Percentiles rank a stretch among this genome's conserved stretches.
phyloP scores from a whole-genome alignment of 1,284 basidiomycete species.

The Cystobasidium slooffiae region DNA sequence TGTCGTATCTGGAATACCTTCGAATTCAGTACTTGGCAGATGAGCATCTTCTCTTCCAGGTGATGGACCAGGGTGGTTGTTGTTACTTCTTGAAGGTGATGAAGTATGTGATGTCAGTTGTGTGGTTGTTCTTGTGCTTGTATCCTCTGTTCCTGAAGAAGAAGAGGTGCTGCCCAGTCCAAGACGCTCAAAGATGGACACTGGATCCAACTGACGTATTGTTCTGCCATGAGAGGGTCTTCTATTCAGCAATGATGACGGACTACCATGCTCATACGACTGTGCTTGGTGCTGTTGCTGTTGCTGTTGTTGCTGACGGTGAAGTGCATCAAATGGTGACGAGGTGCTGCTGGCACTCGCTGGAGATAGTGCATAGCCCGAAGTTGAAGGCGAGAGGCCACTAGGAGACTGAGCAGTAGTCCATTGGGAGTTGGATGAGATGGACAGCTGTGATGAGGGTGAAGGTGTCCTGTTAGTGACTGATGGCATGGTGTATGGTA shows the following conservation, averaged over 20 bases:
- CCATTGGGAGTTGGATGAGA: conserved; percentile 41
- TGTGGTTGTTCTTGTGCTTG: background rate
- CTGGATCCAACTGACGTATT: conserved; percentile 31
- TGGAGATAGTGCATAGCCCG: conserved; percentile 24
- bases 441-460: conserved; percentile 32
- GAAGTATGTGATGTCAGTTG: background rate
- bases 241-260: background rate
- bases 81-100: background rate
- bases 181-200: conserved; percentile 28
- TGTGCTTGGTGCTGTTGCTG: background rate
- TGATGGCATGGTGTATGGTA: conserved; percentile 3
- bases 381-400: background rate
- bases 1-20: background rate
- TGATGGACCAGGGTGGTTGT: background rate
- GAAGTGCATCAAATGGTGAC: background rate
- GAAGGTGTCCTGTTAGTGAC: background rate
- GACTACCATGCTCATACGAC: background rate
- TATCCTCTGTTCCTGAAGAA: background rate
- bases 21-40: conserved; percentile 13
- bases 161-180: conserved; percentile 14
- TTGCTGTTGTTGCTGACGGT: background rate
- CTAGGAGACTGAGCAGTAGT: background rate
- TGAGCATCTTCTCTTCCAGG: conserved; percentile 22
- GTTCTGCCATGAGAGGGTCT: background rate
- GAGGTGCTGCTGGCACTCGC: background rate